Conservation (phyloP, 1,284 basidiomycete species). For the Phellinidium pouzarii region DNA sequence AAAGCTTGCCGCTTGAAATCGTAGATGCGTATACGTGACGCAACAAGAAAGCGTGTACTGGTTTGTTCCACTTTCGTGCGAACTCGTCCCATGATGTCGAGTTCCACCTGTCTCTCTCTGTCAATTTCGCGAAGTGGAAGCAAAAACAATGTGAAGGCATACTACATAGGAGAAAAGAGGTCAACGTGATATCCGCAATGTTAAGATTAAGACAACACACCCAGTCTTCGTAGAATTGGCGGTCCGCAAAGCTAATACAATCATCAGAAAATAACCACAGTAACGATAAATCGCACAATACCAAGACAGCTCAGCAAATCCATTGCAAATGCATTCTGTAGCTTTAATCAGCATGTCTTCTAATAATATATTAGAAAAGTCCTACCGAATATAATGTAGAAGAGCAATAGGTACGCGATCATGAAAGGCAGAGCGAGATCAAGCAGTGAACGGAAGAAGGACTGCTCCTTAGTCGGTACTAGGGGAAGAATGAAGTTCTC, state of each 20-base stretch:
- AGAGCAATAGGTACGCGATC: slow-evolving; percentile 72
- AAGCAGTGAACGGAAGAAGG: slow-evolving; percentile 70
- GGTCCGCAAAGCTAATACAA: slow-evolving; percentile 75
- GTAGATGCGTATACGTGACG: slow-evolving; percentile 92
- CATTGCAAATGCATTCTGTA: slow-evolving; percentile 91
- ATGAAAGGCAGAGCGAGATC: slow-evolving; percentile 94
- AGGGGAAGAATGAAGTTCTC: slow-evolving; percentile 90
- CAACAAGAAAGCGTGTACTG: slow-evolving; percentile 87
- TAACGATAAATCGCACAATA: slow-evolving; percentile 31
- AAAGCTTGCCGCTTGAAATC: slow-evolving; percentile 72
- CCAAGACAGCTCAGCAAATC: slow-evolving; percentile 88
- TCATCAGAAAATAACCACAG: neutral
- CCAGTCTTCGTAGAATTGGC: slow-evolving; percentile 97
- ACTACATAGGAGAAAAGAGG: slow-evolving; percentile 12
- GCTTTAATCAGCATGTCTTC: slow-evolving; percentile 6
- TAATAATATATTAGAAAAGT: slow-evolving; percentile 18
- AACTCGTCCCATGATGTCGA: slow-evolving; percentile 96
- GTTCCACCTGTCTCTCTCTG: slow-evolving; percentile 69
- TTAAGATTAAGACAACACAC: slow-evolving; percentile 29
- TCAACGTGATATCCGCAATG: neutral
- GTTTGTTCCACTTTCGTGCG: slow-evolving; percentile 92
- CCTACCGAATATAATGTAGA: slow-evolving; percentile 79
- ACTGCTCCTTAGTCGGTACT: slow-evolving; percentile 59
- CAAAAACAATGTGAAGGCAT: neutral
- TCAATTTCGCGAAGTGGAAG: neutral